phyloP scores from a whole-genome alignment of 2,329 filamentous ascomycete species.

The Cladosporium sphaerospermum region DNA sequence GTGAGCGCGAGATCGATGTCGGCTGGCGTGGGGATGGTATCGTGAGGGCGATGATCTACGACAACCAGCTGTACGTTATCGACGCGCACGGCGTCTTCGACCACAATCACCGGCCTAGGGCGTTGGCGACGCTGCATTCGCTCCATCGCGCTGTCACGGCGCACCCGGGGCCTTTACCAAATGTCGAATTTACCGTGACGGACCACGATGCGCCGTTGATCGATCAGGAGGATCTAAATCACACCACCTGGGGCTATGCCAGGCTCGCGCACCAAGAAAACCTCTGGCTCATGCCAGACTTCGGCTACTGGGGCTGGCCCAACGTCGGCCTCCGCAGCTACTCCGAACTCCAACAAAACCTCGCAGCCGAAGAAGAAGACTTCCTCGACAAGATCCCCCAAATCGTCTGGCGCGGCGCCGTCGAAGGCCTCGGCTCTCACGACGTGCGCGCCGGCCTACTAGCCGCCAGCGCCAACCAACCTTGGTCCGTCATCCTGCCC shows the following conservation, averaged over 20 bases:
- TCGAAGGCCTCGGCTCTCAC: conserved; percentile 22
- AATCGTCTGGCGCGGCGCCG: conserved; percentile 45
- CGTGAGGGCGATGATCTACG: conserved; percentile 33
- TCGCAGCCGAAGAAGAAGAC: conserved; percentile 14
- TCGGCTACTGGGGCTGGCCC: conserved; percentile 47
- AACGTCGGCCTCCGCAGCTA: conserved; percentile 33
- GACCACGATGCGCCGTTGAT: conserved; percentile 37
- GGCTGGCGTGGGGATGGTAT: conserved; percentile 27
- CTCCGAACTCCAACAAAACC: conserved; percentile 13
- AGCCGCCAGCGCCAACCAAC: conserved; percentile 24
- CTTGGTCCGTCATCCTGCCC: conserved; percentile 42
- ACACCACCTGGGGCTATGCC: conserved; percentile 39
- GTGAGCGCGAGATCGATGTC: conserved; percentile 24
- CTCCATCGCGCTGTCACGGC: conserved; percentile 44
- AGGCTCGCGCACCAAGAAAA: conserved; percentile 25
- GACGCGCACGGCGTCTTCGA: conserved; percentile 28
- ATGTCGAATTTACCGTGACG: conserved; percentile 46
- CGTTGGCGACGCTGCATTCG: conserved; percentile 39
- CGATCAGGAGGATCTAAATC: conserved; percentile 16
- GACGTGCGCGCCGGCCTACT: conserved; percentile 29
- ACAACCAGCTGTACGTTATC: conserved; percentile 33
- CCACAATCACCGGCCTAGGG: conserved; percentile 19
- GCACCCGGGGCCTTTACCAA: conserved; percentile 37
- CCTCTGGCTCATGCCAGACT: conserved; percentile 49
- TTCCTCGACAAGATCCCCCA: conserved; percentile 39